A percentile compares a stretch with the other conserved stretches of the same genome.
phyloP scores from a whole-genome alignment of 768 basidiomycete genomes.

The Kockovaella imperatae region DNA sequence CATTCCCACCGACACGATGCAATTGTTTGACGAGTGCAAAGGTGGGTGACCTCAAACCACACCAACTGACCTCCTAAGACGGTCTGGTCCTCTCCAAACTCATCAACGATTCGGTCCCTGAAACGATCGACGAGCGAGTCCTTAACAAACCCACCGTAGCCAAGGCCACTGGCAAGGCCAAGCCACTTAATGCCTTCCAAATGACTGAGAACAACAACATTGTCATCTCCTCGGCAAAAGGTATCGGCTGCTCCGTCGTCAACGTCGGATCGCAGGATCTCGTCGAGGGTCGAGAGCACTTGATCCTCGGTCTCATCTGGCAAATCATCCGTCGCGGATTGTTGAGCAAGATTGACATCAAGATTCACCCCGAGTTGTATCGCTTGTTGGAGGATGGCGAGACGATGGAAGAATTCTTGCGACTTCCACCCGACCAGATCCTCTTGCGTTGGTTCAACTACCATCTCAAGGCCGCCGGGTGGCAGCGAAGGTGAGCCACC shows the following conservation, averaged over 20 bases:
- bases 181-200: conserved; percentile 88
- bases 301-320: conserved; percentile 97
- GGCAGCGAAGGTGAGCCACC: conserved; percentile 63
- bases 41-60: conserved; percentile 34
- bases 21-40: conserved; percentile 91
- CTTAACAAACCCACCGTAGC: conserved; percentile 75
- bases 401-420: conserved; percentile 88
- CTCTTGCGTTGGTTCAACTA: conserved; percentile 98
- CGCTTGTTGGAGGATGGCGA: conserved; percentile 93
- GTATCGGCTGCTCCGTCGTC: conserved; percentile 96
- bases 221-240: conserved; percentile 94
- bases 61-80: conserved; percentile 49
- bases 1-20: conserved; percentile 94
- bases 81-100: conserved; percentile 95
- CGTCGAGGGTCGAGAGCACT: conserved; percentile 85
- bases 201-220: conserved; percentile 99
- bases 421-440: conserved; percentile 93
- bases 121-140: conserved; percentile 97
- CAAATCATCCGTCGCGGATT: conserved; percentile 92
- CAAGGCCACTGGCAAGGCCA: conserved; percentile 50
- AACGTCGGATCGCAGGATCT: conserved; percentile 94
- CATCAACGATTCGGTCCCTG: conserved; percentile 95
- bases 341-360: conserved; percentile 92
- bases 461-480: conserved; percentile 90
- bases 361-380: conserved; percentile 93